These are phyloP conservation scores for Colletotrichum falcatum DNA, from an alignment of 2,329 filamentous ascomycete species.

Conservation along the genomic window DNA sequence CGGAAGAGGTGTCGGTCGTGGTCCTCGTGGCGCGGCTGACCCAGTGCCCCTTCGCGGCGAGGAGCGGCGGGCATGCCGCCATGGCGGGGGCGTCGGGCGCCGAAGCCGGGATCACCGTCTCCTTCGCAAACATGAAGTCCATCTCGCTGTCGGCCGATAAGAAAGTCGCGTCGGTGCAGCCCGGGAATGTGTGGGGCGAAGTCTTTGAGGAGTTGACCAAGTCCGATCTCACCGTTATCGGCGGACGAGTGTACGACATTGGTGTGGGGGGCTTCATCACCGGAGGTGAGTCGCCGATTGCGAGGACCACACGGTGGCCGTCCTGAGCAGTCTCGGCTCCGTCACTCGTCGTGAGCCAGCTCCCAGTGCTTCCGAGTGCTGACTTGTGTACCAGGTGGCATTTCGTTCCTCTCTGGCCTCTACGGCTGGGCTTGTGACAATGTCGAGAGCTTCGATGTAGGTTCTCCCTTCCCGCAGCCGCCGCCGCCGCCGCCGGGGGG, in stretches of 20 bases:
- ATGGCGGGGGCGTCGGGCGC: constrained; percentile 36
- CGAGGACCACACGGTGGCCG: neutral
- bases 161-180: constrained; percentile 50
- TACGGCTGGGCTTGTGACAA: constrained; percentile 60
- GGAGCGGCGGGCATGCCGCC: constrained; percentile 38
- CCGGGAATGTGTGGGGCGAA: constrained; percentile 55
- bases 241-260: constrained; percentile 55
- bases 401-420: constrained; percentile 45
- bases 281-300: constrained; percentile 44
- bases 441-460: constrained; percentile 45
- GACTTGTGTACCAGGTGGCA: constrained; percentile 22
- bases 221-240: constrained; percentile 51
- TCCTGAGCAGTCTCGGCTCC: neutral
- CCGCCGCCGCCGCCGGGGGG: too few relatives aligned
- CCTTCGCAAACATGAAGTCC: constrained; percentile 25
- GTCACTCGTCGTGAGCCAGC: neutral
- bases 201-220: constrained; percentile 53
- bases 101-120: constrained; percentile 34
- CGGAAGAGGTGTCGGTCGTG: constrained; percentile 46
- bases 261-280: constrained; percentile 56
- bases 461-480: neutral
- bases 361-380: neutral
- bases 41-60: constrained; percentile 43
- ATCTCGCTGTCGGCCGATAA: constrained; percentile 46
- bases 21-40: constrained; percentile 46